A percentile compares a stretch with the other conserved stretches of the same genome.
Conservation (phyloP, 257 asterid genomes). For the Cordia subcordata region DNA sequence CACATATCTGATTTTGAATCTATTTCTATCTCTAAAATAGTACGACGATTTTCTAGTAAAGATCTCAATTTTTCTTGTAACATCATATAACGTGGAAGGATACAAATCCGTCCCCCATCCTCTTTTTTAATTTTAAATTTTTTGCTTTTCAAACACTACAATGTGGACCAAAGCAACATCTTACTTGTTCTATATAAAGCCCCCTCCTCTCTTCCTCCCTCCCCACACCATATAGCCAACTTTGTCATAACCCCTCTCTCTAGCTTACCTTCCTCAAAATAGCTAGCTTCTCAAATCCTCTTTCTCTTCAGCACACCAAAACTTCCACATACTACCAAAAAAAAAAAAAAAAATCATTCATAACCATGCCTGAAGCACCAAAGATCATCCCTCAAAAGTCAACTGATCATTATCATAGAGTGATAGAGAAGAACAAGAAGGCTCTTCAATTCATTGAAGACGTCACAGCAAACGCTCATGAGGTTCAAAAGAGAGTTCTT, state of each 20-base stretch:
- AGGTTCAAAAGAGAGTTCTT: conserved; percentile 31
- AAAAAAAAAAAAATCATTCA: no score
- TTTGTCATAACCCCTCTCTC: not conserved
- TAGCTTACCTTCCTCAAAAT: no score
- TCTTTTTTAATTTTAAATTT: not conserved
- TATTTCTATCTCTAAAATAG: no score
- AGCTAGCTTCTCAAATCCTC: not conserved
- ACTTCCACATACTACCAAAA: not conserved
- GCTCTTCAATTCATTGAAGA: conserved; percentile 30
- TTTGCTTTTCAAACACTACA: not conserved
- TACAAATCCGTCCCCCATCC: no score
- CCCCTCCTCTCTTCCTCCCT: not conserved
- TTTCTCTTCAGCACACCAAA: not conserved
- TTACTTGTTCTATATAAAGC: not conserved
- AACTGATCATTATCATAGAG: not conserved
- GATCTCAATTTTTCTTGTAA: no score
- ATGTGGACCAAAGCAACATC: not conserved
- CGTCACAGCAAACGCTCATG: conserved; percentile 24
- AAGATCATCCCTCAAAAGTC: not conserved
- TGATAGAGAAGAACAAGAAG: conserved; percentile 22
- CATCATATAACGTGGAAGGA: no score
- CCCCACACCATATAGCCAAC: conserved; percentile 2
- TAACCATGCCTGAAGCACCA: conserved; percentile 8
- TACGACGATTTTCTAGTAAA: no score
- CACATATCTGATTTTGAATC: no score